Base-by-base conservation (phyloP, 1,284 basidiomycete genomes). In the Melampsora larici-populina region DNA sequence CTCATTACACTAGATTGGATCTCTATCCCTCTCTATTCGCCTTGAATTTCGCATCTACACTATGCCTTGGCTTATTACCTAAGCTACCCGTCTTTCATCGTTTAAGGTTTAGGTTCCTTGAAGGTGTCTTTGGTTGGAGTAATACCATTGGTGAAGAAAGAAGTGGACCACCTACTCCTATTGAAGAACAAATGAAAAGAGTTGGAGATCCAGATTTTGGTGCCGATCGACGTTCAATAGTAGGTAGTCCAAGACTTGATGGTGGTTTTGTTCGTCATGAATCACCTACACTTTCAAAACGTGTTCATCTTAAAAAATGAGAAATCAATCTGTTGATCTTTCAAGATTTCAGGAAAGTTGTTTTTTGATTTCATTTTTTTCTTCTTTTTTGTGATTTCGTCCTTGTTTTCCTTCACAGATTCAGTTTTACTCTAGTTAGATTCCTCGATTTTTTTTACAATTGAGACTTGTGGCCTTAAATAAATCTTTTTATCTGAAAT, bases 21-120 rank as follows among this genome's bases (percentile, higher is more conserved):
- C 96, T 96, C 83, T 90, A 97, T 81, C 93, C 93, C 26, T 92
- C 90, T 87, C 84, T 97, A 58, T 99, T 99, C 83, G 90, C 91
- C 29, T 86, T 99, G 83, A 99, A 99, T 84, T 88, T 99, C 80
- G 87, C 89, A 2, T 92, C 93, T 0, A 88, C 97, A 40, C 86
- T 96, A 48, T 86, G 93, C 71, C 90, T 93, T 73, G 86, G 86
- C 13, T 88, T 99, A 68, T 90, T 98, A 82, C 95, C 97, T 64
- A 99, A 99, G 85, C 88, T 99, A n/a, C 96, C 96, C 64, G 89
- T 92, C 86, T 91, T 93, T 70, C 82, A 83, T 75, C 79, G 82
- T 15, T 77, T 82, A 67, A 75, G 82, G 17, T 80, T 83, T 68
- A 80, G 79, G 63, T 83, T 82, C 26, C 40, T 70, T 18, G 71